Conservation (phyloP, 176 grass and related monocot species). For the Triticum turgidum region DNA sequence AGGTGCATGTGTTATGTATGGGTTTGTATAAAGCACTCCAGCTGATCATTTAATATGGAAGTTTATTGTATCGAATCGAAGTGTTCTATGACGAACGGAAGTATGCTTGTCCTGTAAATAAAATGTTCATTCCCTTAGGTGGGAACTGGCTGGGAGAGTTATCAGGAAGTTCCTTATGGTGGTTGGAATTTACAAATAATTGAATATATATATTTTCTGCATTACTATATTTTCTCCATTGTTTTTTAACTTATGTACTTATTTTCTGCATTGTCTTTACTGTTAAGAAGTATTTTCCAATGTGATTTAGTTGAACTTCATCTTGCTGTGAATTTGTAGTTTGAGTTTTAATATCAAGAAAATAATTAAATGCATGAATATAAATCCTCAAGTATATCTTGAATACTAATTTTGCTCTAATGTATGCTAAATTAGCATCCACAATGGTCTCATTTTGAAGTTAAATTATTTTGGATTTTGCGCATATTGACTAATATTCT, state of each 20-base stretch:
- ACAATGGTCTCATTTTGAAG: constrained; percentile 3
- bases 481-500: not conserved
- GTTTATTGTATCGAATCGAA: not conserved
- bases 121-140: not conserved
- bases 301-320: constrained; percentile 10
- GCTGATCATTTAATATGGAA: not conserved
- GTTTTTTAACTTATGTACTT: not conserved
- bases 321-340: not conserved
- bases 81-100: not conserved
- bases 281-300: not conserved
- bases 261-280: not conserved
- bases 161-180: not conserved
- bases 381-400: not conserved
- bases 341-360: not conserved
- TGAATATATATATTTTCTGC: not conserved
- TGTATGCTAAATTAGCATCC: not conserved
- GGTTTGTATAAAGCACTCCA: not conserved
- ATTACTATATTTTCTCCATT: not conserved
- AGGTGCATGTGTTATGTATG: not conserved
- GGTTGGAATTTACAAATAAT: not conserved
- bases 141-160: not conserved
- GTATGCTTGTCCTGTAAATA: not conserved
- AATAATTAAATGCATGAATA: not conserved
- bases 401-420: not conserved
- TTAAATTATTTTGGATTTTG: constrained; percentile 20